phyloP scores from a whole-genome alignment of 1,284 basidiomycete genomes.

The Tausonia pullulans region DNA sequence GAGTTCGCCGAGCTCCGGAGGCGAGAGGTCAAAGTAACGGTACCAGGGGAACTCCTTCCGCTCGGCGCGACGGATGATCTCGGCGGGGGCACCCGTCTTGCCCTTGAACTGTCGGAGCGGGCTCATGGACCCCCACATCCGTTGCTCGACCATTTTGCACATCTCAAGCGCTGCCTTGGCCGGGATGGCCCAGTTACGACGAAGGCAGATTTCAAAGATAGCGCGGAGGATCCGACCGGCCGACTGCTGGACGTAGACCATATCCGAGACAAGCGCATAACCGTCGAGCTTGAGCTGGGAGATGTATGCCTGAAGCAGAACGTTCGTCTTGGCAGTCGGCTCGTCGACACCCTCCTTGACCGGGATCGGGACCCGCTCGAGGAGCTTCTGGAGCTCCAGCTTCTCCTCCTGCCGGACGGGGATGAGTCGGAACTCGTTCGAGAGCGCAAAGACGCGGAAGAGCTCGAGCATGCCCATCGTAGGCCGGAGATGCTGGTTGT shows the following conservation, averaged over 20 bases:
- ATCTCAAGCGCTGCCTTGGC: conserved; percentile 83
- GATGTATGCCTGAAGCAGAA: conserved; percentile 88
- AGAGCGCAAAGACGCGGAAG: conserved; percentile 91
- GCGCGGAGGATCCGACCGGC: conserved; percentile 89
- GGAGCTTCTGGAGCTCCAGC: conserved; percentile 78
- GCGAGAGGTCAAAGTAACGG: conserved; percentile 82
- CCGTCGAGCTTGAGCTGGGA: conserved; percentile 89
- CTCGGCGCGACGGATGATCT: conserved; percentile 85
- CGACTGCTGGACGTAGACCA: conserved; percentile 92
- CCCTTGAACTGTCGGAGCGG: conserved; percentile 91
- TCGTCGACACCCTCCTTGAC: conserved; percentile 96
- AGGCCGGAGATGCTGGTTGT: conserved; percentile 86
- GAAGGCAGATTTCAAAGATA: conserved; percentile 96
- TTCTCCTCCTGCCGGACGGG: conserved; percentile 78
- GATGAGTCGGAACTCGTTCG: conserved; percentile 92
- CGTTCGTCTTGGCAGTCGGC: conserved; percentile 94
- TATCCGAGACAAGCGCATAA: conserved; percentile 94
- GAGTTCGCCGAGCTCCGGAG: conserved; percentile 83
- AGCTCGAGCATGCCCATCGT: conserved; percentile 82
- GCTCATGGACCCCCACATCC: conserved; percentile 98
- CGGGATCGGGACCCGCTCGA: conserved; percentile 93
- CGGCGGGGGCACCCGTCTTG: conserved; percentile 48
- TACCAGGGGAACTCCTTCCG: conserved; percentile 99
- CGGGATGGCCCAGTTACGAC: conserved; percentile 94
- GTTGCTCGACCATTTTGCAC: conserved; percentile 93